Percentiles rank a stretch among this genome's conserved stretches.
These are phyloP conservation scores for Rubia occidens DNA, from an alignment of 305 asterid genomes.

Conservation along the genomic window DNA sequence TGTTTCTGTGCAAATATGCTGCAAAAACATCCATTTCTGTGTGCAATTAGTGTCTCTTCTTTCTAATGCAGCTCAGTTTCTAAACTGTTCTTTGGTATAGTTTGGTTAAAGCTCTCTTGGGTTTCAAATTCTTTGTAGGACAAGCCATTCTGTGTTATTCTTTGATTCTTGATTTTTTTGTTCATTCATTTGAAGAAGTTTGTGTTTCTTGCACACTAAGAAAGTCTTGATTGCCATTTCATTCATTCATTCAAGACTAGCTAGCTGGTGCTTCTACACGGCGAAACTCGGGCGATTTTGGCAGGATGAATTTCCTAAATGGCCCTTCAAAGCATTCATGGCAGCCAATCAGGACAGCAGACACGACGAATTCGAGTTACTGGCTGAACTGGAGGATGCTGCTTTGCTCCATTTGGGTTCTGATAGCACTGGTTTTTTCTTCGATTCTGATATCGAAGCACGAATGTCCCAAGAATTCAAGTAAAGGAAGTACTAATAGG, in stretches of 20 bases:
- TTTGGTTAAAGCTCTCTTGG: not conserved
- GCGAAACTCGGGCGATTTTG: not conserved
- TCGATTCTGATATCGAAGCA: conserved; percentile 58
- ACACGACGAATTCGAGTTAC: conserved; percentile 65
- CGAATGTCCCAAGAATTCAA: conserved; percentile 38
- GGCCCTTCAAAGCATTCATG: conserved; percentile 64
- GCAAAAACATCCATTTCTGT: conserved; percentile 22
- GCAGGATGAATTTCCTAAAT: conserved; percentile 61
- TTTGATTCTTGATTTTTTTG: not conserved
- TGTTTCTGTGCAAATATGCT: conserved; percentile 10
- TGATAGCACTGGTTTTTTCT: conserved; percentile 57
- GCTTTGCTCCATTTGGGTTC: conserved; percentile 58
- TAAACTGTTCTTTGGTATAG: not conserved
- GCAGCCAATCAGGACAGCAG: conserved; percentile 69
- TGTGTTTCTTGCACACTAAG: not conserved
- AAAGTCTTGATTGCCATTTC: not conserved
- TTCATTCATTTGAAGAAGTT: not conserved
- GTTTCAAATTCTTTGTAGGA: not conserved
- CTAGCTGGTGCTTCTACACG: too few species aligned
- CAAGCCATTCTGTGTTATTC: not conserved
- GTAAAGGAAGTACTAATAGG: conserved; percentile 16
- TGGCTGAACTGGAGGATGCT: conserved; percentile 91
- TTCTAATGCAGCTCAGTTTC: conserved; percentile 25
- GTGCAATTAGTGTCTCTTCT: conserved; percentile 43
- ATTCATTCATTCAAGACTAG: conserved; percentile 11